phyloP scores from a whole-genome alignment of 441 rosid species.

The Croton setiger region DNA sequence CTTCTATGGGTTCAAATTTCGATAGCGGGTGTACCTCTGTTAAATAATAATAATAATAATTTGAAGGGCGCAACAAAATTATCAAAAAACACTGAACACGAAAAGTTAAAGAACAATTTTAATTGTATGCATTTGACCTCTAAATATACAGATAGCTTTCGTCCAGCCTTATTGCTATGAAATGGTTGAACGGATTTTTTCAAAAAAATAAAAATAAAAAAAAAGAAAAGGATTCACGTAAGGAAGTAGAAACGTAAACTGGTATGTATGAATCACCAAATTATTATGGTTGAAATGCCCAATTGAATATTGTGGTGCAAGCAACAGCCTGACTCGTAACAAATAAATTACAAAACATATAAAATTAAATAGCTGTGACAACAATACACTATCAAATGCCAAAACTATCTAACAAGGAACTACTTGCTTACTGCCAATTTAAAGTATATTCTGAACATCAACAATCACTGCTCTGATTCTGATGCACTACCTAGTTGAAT shows the following conservation, averaged over 20 bases:
- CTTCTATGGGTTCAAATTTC: too few relatives aligned
- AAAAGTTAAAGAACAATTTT: too few relatives aligned
- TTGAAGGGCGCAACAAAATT: too few relatives aligned
- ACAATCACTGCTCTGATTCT: not conserved
- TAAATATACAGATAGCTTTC: too few relatives aligned
- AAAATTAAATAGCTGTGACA: constrained; percentile 21
- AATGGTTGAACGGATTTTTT: too few relatives aligned
- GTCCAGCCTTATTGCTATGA: too few relatives aligned
- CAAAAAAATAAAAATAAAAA: too few relatives aligned
- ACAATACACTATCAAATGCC: constrained; percentile 17
- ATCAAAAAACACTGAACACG: too few relatives aligned
- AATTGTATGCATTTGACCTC: too few relatives aligned
- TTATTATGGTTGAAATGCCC: constrained; percentile 18
- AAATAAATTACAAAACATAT: constrained; percentile 23
- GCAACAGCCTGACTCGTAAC: constrained; percentile 13
- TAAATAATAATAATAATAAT: too few relatives aligned
- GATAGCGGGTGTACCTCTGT: too few relatives aligned
- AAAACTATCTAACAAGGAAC: constrained; percentile 22
- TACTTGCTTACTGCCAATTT: constrained; percentile 19
- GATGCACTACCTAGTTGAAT: constrained; percentile 2
- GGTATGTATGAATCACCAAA: not conserved
- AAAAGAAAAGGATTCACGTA: not conserved
- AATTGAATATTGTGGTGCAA: constrained; percentile 21
- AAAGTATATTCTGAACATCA: constrained; percentile 14
- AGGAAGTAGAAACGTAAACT: not conserved